Base-by-base conservation (phyloP, 441 rosid species). In the Aleurites moluccanus region DNA sequence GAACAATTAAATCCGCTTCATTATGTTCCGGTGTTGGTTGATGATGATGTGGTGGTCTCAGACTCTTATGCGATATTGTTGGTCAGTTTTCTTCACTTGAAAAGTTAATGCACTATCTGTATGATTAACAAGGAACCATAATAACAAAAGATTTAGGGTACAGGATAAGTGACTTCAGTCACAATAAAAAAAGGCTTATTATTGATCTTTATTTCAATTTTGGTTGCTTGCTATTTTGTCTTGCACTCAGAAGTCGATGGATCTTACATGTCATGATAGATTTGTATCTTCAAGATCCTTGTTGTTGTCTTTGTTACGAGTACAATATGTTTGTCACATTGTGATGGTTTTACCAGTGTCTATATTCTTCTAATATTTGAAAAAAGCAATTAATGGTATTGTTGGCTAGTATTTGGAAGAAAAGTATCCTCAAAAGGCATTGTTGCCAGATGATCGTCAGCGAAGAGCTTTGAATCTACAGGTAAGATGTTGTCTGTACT, bases 51-150 rank as follows among this genome's bases (percentile, higher is more conserved):
- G 64, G 80, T 83, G 67, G 79, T 87, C 57, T 83, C 92, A 10
- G 92, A 87, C 64, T 89, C 92, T 52, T 87, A 52, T 73, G 90
- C 88, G 0, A 87, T 89, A 67, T 80, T 86, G 77, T 71, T 89
- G 87, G 92, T 86, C 56, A 53, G 88, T 77, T 15, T 49, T 73
- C 67, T 74, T 63, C 23, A 14, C 70, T 73, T 60, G 10, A 50
- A 7, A 67, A 44, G 55, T 52, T 57, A 33, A 50, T 50, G 49
- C 33, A 11, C 28, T 30, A 1, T 47, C 2, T 47, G 47, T 18
- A 59, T 23, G 52, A 7, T 23, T 25, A 61, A 25, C 30, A 67
- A 25, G 35, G 38, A 47, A 49, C 59, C 23, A 49, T 30, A 35
- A 35, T 52, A 55, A 69, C 4, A 14, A 62, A 69, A 33, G 73